phyloP scores from a whole-genome alignment of 192 early-diverging fungal species.

The Gonapodya sp. region DNA sequence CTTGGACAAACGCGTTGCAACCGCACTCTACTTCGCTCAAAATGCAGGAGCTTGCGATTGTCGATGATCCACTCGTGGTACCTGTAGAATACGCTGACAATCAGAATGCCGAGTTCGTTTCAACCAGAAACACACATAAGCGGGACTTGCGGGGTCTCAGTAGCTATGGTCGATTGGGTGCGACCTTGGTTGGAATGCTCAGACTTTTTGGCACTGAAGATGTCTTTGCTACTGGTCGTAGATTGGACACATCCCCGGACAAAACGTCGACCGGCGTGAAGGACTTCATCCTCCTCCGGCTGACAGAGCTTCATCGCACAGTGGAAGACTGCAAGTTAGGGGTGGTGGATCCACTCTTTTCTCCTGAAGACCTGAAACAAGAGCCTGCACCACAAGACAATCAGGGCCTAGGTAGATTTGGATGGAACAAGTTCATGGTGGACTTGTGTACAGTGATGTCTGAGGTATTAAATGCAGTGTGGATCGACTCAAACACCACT shows the following conservation, averaged over 20 bases:
- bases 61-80: not conserved
- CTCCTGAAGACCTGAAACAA: not conserved
- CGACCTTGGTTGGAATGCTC: not conserved
- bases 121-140: not conserved
- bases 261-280: not conserved
- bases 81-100: not conserved
- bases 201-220: not conserved
- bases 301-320: not conserved
- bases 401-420: not conserved
- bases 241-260: too few relatives aligned
- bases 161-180: not conserved
- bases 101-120: not conserved
- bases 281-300: not conserved
- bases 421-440: not conserved
- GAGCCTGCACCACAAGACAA: not conserved
- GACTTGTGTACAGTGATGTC: not conserved
- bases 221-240: not conserved
- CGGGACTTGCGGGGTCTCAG: not conserved
- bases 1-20: not conserved
- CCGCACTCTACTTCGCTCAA: not conserved
- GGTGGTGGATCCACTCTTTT: not conserved
- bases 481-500: not conserved
- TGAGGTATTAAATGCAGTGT: not conserved
- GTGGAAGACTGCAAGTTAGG: not conserved
- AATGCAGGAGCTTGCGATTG: not conserved